Conservation (phyloP, 148 eudicot species). For the Rhododendron griersonianum region DNA sequence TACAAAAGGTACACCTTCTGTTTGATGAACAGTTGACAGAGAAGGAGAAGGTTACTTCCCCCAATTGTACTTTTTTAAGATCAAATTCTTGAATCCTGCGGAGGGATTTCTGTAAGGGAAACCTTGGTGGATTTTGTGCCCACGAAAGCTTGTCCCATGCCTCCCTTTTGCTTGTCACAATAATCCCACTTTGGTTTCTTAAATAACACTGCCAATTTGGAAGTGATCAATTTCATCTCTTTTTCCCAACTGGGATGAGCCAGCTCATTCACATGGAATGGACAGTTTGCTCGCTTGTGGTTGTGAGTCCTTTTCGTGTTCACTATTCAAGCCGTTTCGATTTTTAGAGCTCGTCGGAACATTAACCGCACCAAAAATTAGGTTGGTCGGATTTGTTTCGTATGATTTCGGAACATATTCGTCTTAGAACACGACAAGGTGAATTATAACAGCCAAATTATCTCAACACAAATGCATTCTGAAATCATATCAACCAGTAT, state of each 20-base stretch:
- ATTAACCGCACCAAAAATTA: no score
- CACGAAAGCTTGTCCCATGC: constrained; percentile 2
- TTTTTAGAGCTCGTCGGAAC: no score
- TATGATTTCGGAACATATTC: no score
- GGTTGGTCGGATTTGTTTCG: neutral
- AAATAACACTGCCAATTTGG: neutral
- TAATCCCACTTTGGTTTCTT: constrained; percentile 1
- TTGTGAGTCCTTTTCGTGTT: neutral
- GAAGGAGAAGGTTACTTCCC: constrained; percentile 3
- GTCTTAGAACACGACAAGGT: neutral
- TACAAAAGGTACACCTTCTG: constrained; percentile 3
- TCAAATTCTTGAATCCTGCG: neutral
- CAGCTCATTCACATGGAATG: no score
- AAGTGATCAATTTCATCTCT: neutral
- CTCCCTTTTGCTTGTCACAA: neutral
- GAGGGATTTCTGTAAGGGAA: neutral
- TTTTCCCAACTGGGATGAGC: neutral
- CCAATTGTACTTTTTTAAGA: neutral
- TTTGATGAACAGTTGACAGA: constrained; percentile 7
- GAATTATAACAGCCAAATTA: no score
- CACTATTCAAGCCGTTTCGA: neutral
- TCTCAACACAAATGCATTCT: no score
- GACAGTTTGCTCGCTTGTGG: neutral
- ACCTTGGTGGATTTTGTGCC: constrained; percentile 2
- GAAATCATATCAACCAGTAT: no score